Conservation (phyloP, 2,329 filamentous ascomycete genomes). For the Talaromyces sp. region DNA sequence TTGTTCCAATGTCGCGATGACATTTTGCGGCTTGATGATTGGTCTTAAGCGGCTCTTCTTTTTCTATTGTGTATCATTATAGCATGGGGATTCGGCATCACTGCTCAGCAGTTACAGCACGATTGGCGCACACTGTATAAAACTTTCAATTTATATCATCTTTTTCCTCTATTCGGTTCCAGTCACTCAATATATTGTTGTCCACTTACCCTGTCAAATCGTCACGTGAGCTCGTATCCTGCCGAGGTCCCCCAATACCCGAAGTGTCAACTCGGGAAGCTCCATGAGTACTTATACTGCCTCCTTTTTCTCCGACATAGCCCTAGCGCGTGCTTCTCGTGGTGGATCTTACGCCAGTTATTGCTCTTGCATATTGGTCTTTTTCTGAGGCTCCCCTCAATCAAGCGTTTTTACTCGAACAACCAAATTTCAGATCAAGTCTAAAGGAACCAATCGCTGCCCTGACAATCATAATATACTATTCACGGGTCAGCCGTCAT, state of each 20-base stretch:
- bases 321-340: not conserved
- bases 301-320: not conserved
- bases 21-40: slow-evolving; percentile 13
- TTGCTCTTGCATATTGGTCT: not conserved
- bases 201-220: not conserved
- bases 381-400: not conserved
- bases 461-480: too few species aligned
- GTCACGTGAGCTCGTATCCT: slow-evolving; percentile 17
- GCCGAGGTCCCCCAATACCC: slow-evolving; percentile 22
- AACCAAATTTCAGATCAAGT: too few species aligned
- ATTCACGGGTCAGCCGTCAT: too few species aligned
- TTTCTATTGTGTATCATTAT: slow-evolving; percentile 34
- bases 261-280: slow-evolving; percentile 6
- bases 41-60: slow-evolving; percentile 20
- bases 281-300: not conserved
- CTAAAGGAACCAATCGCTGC: not conserved
- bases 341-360: too few species aligned
- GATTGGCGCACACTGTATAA: slow-evolving; percentile 37
- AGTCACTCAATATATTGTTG: not conserved
- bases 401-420: too few species aligned
- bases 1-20: slow-evolving; percentile 1
- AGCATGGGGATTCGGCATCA: slow-evolving; percentile 25
- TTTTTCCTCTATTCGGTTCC: slow-evolving; percentile 8
- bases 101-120: slow-evolving; percentile 30
- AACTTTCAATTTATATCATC: slow-evolving; percentile 19